Evolutionary conservation across 2,329 filamentous ascomycete species (phyloP), one percentile per base, ranked within the genome.

Genomic region (Aureobasidium sp.): DNA sequence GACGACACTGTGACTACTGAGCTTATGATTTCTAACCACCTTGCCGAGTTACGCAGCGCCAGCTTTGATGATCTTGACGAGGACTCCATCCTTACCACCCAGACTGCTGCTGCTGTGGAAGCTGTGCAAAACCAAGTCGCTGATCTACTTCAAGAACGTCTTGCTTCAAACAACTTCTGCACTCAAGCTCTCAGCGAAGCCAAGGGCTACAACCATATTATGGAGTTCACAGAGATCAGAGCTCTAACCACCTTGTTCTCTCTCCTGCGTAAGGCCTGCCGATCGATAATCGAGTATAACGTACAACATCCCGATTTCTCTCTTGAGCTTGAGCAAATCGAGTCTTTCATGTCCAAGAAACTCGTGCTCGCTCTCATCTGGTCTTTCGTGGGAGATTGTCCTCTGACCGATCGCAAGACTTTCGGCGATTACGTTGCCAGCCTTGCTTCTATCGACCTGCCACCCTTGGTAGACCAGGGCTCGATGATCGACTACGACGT

Each of bases 401-500:
- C 93, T 2, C 81, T 99, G 19, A 75, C 75, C 29, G 92, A 99
- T 66, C 88, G 94, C 68, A 96, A 96, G 74, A 74, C 81, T 1
- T 99, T 96, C 70, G 94, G 94, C 54, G 89, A 96, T 71, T 88
- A 85, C 65, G 79, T 99, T 37, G 86, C 87, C 60, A 86, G 87
- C 23, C 81, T 96, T 65, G 90, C 91, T 15, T 92, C 87, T 64
- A 89, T 96, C 64, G 92, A 95, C 55, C 85, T 91, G 11, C 93
- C 95, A 3, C 58, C 58, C n/a, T 25, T 45, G 25, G 47, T 60
- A 7, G 70, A 71, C 8, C 82, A 81, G 19, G 87, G 87, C 66
- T 95, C 92, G 35, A 84, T 99, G 59, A 99, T 99, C 68, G 95
- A 99, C 74, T 99, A 89, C 68, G 91, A 99, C 70, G 91, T 96